A percentile compares a stretch with the other conserved stretches of the same genome.
These are phyloP conservation scores for Aspergillus fructus DNA, from an alignment of 2,329 filamentous ascomycete genomes.

Conservation along the genomic window DNA sequence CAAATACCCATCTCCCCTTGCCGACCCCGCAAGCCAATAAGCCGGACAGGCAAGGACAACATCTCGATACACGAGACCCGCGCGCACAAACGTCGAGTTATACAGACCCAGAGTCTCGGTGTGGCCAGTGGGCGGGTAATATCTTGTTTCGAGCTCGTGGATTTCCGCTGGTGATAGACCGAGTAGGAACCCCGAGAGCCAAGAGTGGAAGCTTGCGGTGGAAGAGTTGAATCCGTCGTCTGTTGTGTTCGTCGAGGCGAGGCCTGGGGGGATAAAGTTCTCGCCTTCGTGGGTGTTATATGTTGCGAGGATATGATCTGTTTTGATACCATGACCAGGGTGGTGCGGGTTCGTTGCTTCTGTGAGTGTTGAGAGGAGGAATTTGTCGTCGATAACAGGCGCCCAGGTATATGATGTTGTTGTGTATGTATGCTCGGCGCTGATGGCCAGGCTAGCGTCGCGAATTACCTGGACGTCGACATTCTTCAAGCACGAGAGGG, in stretches of 20 bases:
- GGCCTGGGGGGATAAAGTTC: constrained; percentile 57
- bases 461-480: constrained; percentile 55
- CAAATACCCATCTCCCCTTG: constrained; percentile 50
- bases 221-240: constrained; percentile 52
- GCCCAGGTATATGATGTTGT: constrained; percentile 61
- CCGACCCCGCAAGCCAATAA: constrained; percentile 55
- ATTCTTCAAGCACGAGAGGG: constrained; percentile 55
- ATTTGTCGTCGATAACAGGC: constrained; percentile 58
- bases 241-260: constrained; percentile 32
- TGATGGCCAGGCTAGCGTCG: constrained; percentile 52
- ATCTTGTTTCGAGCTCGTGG: constrained; percentile 42
- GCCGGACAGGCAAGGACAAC: constrained; percentile 60
- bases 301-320: constrained; percentile 52
- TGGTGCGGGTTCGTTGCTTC: constrained; percentile 33
- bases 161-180: constrained; percentile 44
- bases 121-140: constrained; percentile 47
- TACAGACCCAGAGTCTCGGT: constrained; percentile 51
- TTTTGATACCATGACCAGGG: constrained; percentile 39
- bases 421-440: constrained; percentile 52
- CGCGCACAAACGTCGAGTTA: constrained; percentile 52
- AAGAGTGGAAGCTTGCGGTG: constrained; percentile 49
- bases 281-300: constrained; percentile 65
- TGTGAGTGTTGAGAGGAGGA: constrained; percentile 52
- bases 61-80: constrained; percentile 60
- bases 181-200: constrained; percentile 57